Evolutionary conservation across 1,139 yeast species (phyloP).

Genomic region (Protomyces pachydermus): DNA sequence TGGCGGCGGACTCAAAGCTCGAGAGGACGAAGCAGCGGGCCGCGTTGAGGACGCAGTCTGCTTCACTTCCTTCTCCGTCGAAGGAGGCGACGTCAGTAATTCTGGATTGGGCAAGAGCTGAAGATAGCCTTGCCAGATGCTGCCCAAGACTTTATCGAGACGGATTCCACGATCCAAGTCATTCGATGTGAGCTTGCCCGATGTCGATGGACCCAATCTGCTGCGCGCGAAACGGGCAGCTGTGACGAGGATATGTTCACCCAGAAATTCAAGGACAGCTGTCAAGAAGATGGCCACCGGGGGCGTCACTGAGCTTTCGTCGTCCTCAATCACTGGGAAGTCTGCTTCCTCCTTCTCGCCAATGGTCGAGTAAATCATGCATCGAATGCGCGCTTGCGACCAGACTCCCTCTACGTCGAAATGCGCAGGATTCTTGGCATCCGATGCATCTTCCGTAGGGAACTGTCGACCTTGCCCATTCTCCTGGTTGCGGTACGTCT

Average conservation of each 20-base stretch:
- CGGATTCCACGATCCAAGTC: constrained; percentile 18
- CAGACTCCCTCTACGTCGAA: constrained; percentile 29
- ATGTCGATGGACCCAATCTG: constrained; percentile 3
- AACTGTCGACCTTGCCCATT: constrained; percentile 16
- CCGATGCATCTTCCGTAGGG: neutral
- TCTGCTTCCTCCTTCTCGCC: constrained; percentile 31
- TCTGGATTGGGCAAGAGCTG: constrained; percentile 7
- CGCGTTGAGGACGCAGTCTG: neutral
- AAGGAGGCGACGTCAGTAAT: neutral
- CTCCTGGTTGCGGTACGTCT: constrained; percentile 29
- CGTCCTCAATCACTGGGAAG: constrained; percentile 5
- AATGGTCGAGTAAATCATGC: constrained; percentile 32
- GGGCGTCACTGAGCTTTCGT: constrained; percentile 24
- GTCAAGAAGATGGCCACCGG: constrained; percentile 30
- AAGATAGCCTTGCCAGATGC: constrained; percentile 22
- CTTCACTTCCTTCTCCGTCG: neutral
- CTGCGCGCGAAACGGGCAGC: constrained; percentile 30
- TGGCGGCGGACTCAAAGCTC: neutral
- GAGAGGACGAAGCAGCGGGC: neutral
- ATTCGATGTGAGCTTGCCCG: constrained; percentile 3
- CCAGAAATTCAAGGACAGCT: constrained; percentile 28
- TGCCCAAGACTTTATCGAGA: constrained; percentile 19
- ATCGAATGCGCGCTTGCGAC: constrained; percentile 30
- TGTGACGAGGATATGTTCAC: constrained; percentile 28
- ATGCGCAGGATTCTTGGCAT: neutral